These are phyloP conservation scores for Zygosaccharomyces pseudobailii DNA, from an alignment of 1,139 yeast species.

Conservation along the genomic window DNA sequence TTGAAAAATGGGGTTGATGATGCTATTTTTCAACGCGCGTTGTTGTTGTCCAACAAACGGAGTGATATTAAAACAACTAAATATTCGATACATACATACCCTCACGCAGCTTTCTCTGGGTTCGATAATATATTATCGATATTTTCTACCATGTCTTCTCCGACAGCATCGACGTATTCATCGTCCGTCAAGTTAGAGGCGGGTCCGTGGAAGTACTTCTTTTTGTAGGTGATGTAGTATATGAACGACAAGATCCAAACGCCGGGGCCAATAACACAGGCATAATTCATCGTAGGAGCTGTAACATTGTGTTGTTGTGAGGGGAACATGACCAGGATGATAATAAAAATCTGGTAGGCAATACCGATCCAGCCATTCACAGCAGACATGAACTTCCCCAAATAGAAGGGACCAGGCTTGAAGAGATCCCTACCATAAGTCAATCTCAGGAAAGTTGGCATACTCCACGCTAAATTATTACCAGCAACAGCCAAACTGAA, in stretches of 20 bases:
- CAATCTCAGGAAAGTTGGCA: conserved; percentile 50
- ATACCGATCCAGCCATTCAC: conserved; percentile 40
- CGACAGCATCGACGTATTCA: conserved; percentile 26
- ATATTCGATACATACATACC: background rate
- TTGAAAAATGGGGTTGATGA: background rate
- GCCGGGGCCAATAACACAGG: conserved; percentile 51
- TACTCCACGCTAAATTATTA: conserved; percentile 55
- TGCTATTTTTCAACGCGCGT: background rate
- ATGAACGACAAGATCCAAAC: conserved; percentile 44
- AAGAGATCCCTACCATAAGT: conserved; percentile 46
- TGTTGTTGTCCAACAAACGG: background rate
- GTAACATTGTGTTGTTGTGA: conserved; percentile 38
- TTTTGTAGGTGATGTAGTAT: conserved; percentile 46
- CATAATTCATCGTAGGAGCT: conserved; percentile 51
- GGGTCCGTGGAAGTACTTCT: conserved; percentile 49
- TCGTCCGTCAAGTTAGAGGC: conserved; percentile 30
- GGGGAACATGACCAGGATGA: conserved; percentile 48
- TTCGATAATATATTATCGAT: conserved; percentile 7
- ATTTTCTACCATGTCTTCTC: conserved; percentile 27
- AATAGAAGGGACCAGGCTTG: conserved; percentile 59
- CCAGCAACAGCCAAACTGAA: conserved; percentile 59
- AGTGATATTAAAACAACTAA: background rate
- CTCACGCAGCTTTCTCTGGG: conserved; percentile 1
- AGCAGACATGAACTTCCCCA: conserved; percentile 48
- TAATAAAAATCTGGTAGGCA: conserved; percentile 37